Evolutionary conservation across 2,329 filamentous ascomycete species (phyloP).

Genomic region (Zopfia rhizophila): DNA sequence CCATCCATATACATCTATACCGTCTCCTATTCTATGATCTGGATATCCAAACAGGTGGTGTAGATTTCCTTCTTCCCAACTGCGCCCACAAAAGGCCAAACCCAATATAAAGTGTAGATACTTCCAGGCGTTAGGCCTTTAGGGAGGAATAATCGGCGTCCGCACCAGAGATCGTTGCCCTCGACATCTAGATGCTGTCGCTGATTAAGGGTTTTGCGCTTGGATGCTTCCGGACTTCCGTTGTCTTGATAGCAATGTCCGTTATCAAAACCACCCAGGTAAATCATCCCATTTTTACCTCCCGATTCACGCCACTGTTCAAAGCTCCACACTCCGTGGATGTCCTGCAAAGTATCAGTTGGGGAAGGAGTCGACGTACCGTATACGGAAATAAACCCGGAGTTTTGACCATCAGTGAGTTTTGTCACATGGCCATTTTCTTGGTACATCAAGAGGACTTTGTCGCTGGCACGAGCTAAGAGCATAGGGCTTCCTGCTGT

Average conservation of each 20-base stretch:
- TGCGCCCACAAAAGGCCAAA: conserved; percentile 18
- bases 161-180: conserved; percentile 13
- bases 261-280: conserved; percentile 18
- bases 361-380: conserved; percentile 9
- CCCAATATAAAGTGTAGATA: conserved; percentile 18
- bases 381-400: conserved; percentile 10
- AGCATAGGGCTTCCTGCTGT: conserved; percentile 14
- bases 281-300: too few relatives aligned
- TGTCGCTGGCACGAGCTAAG: conserved; percentile 11
- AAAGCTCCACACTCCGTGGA: neutral
- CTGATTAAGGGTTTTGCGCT: neutral
- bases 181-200: conserved; percentile 8
- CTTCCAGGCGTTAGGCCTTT: neutral
- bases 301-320: neutral
- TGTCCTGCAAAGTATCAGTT: conserved; percentile 15
- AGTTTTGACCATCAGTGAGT: conserved; percentile 7
- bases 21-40: neutral
- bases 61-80: conserved; percentile 6
- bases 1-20: too few relatives aligned
- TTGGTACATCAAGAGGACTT: conserved; percentile 14
- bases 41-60: conserved; percentile 16
- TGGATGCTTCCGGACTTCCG: conserved; percentile 7
- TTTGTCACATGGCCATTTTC: conserved; percentile 23
- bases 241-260: conserved; percentile 17
- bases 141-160: conserved; percentile 4